A percentile compares a stretch with the other conserved stretches of the same genome.
These are phyloP conservation scores for Candida caryicola DNA, from an alignment of 805 yeast species.

Conservation along the genomic window DNA sequence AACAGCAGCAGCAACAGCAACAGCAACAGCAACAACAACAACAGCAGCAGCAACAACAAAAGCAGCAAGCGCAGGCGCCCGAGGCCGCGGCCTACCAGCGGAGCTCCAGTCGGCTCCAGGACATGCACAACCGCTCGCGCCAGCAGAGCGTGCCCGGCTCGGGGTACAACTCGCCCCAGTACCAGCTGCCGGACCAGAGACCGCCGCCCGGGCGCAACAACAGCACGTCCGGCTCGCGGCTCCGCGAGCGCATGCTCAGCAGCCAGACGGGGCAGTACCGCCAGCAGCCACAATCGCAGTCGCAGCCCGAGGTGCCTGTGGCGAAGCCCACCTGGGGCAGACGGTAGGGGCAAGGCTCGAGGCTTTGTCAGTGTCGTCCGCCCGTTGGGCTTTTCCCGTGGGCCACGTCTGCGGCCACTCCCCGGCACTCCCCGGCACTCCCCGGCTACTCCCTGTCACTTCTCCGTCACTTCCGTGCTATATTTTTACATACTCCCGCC, in stretches of 20 bases:
- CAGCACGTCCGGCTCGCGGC: constrained; percentile 24
- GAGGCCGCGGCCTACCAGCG: constrained; percentile 23
- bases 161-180: constrained; percentile 19
- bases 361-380: no score
- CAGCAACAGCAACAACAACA: constrained; percentile 13
- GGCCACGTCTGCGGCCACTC: no score
- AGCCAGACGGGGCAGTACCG: constrained; percentile 15
- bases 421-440: no score
- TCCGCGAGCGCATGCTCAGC: constrained; percentile 29
- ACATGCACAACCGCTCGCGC: constrained; percentile 39
- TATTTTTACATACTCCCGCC: no score
- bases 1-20: constrained; percentile 14
- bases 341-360: no score
- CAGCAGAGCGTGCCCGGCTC: constrained; percentile 37
- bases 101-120: constrained; percentile 36
- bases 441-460: no score
- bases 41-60: constrained; percentile 5
- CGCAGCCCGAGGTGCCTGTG: constrained; percentile 6
- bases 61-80: constrained; percentile 1
- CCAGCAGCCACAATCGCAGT: constrained; percentile 4
- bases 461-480: no score
- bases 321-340: constrained; percentile 27
- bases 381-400: no score
- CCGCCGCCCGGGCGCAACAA: constrained; percentile 22
- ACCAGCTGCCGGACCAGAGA: constrained; percentile 14